Evolutionary conservation across 2,329 filamentous ascomycete species (phyloP), one percentile per base, ranked within the genome.

Genomic region (Penicillium sp.): DNA sequence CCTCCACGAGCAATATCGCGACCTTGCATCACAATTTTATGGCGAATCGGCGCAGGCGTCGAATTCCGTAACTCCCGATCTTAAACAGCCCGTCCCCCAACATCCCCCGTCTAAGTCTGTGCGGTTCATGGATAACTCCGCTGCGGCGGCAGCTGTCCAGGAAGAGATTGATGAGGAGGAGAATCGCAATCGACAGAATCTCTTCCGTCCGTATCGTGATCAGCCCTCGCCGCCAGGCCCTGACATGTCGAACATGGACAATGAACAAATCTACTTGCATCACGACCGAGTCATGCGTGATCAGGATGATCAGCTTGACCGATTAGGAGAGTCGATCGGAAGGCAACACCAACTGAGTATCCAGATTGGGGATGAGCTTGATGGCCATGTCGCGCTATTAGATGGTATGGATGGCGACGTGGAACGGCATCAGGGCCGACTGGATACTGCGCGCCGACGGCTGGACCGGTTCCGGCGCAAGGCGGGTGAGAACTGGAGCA

Each of bases 361-460:
- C 79, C 91, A 95, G 78, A 98, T 99, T 68, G 93, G 95, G 29
- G 90, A 97, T 73, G 95, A 99, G 80, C 82, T 99, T 35, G 95
- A 98, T 67, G 89, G 87, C 65, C 95, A 99, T 69, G 90, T 96
- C 37, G 83, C 89, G 65, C 81, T 99, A 80, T 81, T 99, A 29
- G 93, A 97, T 72, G 93, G 96, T 68, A 86, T 96, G 45, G 95
- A 98, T 70, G 84, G 84, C 45, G 84, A 88, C 21, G 90, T 93
- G 8, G 92, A 96, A 72, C 80, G 93, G 56, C 93, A 98, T 76
- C 84, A 89, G 72, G 81, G 80, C 26, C 86, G 90, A 49, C 80
- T 99, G 51, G 86, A 92, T 63, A 82, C 90, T 10, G 95, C 93
- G 31, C 84, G 86, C 66, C 84, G 84, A 63, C 82, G 88, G 64